Base-by-base conservation (phyloP, 1,284 basidiomycete species). In the Ustilago lituana region DNA sequence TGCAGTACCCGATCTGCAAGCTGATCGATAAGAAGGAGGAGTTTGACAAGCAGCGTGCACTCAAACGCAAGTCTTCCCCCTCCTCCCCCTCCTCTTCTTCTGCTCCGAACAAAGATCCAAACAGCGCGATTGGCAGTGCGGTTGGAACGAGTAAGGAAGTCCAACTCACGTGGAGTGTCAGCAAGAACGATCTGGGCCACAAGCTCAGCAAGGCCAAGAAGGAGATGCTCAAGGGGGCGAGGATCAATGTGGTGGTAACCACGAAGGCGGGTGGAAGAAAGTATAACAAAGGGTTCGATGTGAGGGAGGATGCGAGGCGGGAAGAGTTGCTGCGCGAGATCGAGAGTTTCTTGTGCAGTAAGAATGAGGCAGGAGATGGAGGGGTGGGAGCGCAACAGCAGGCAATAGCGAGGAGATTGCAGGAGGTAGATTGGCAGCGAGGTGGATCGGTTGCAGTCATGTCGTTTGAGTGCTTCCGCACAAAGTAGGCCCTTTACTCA, bases 21-120 rank as follows among this genome's bases (percentile, higher is more conserved):
- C 77, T 84, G 59, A 56, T 84, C 36, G 78, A 81, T 66, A 84
- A 84, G 68, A 83, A 83, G 71, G 79, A 78, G 26, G 70, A 75
- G 43, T 83, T 77, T 49, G 68, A 82, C 24, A 56, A 61, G n/a
- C 35, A 50, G 37, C 61, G 72, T 7, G 64, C 64, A 3, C 27
- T 46, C 26, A 77, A 75, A 46, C 54, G 52, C 37, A 56, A 57
- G 38, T 40, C 33, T 14, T 17, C 38, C 24, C 24, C 49, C 19
- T 11, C 40, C 7, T 15, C 50, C 17, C 11, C 41, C 7, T 19
- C 49, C 8, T 3, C 40, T 11, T n/a, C 46, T 10, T 0, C 29
- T 5, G 1, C 19, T 12, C n/a, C 51, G 17, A 2, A 35, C 29
- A 23, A 17, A 23, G 36, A 24, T n/a, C n/a, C n/a, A n/a, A n/a